A percentile compares a stretch with the other conserved stretches of the same genome.
These are phyloP conservation scores for Chalciporus sp. DNA, from an alignment of 1,284 basidiomycete genomes.

Conservation along the genomic window DNA sequence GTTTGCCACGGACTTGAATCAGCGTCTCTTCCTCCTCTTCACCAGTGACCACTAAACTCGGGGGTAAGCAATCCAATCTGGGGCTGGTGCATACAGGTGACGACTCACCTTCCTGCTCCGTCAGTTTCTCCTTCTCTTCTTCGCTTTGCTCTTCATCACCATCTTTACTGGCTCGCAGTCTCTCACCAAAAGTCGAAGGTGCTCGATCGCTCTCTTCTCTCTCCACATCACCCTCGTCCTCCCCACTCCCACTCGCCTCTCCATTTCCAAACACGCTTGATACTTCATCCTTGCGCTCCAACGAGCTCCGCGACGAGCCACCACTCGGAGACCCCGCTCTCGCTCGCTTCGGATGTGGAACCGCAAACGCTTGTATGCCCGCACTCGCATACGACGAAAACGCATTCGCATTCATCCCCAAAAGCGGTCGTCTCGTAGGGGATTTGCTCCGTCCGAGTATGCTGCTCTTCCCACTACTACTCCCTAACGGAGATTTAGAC, in stretches of 20 bases:
- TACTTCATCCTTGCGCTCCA: constrained; percentile 39
- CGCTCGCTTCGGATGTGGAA: constrained; percentile 52
- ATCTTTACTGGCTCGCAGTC: constrained; percentile 57
- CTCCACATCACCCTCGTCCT: constrained; percentile 42
- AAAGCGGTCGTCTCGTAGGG: constrained; percentile 42
- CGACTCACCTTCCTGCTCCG: constrained; percentile 66
- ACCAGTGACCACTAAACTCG: constrained; percentile 74
- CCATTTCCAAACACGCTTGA: constrained; percentile 22
- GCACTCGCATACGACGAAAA: constrained; percentile 62
- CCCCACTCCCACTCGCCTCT: constrained; percentile 36
- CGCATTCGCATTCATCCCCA: constrained; percentile 45
- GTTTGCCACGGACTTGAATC: constrained; percentile 83
- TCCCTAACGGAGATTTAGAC: constrained; percentile 52
- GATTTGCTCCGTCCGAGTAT: constrained; percentile 47
- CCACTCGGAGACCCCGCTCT: constrained; percentile 51
- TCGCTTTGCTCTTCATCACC: constrained; percentile 56
- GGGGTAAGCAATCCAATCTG: background rate
- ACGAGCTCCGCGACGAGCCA: constrained; percentile 44
- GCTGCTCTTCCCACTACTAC: constrained; percentile 22
- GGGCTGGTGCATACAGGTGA: background rate
- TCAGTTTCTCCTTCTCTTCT: constrained; percentile 46
- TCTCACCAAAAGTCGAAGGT: constrained; percentile 58
- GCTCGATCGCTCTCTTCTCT: constrained; percentile 38
- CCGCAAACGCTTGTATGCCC: constrained; percentile 49
- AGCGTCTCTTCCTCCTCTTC: constrained; percentile 91